A percentile compares a stretch with the other conserved stretches of the same genome.
phyloP scores from a whole-genome alignment of 352 stramenopile genomes.

The Phytophthora pluvialis region DNA sequence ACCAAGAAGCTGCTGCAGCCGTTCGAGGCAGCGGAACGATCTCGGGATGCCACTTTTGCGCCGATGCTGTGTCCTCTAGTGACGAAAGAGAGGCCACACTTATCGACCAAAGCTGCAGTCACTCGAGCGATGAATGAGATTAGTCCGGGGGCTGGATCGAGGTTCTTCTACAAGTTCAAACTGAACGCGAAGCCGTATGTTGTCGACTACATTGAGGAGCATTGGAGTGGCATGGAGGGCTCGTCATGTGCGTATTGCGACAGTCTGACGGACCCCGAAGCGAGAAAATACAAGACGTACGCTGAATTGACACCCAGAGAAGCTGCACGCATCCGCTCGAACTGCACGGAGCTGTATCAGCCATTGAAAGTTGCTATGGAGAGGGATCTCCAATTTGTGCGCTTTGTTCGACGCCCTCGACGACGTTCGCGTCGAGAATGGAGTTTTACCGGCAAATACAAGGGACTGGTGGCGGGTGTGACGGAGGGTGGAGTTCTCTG shows the following conservation, averaged over 20 bases:
- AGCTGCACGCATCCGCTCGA: constrained; percentile 5
- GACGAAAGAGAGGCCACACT: background rate
- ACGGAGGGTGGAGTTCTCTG: constrained; percentile 23
- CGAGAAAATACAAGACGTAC: constrained; percentile 7
- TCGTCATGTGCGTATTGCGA: constrained; percentile 27
- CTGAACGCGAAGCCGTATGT: constrained; percentile 12
- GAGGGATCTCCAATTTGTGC: constrained; percentile 11
- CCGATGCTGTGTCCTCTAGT: constrained; percentile 15
- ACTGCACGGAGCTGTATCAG: constrained; percentile 18
- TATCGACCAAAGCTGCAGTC: constrained; percentile 10
- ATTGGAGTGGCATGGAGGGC: constrained; percentile 19
- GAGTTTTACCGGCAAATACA: constrained; percentile 11
- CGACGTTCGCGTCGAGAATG: constrained; percentile 13
- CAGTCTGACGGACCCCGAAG: background rate
- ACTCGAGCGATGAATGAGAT: constrained; percentile 26
- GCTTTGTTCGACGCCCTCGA: constrained; percentile 22
- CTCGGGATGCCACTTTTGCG: constrained; percentile 1
- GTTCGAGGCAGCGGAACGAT: constrained; percentile 3
- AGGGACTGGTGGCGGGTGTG: constrained; percentile 25
- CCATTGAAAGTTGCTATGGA: constrained; percentile 17
- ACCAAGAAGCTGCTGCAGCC: constrained; percentile 17
- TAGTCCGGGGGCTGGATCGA: constrained; percentile 12
- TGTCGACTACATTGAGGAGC: constrained; percentile 25
- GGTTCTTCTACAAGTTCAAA: constrained; percentile 34
- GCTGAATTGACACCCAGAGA: background rate